Percentiles rank a stretch among this genome's conserved stretches.
Conservation (phyloP, 2,329 filamentous ascomycete species). For the Myriosclerotinia curreyana region DNA sequence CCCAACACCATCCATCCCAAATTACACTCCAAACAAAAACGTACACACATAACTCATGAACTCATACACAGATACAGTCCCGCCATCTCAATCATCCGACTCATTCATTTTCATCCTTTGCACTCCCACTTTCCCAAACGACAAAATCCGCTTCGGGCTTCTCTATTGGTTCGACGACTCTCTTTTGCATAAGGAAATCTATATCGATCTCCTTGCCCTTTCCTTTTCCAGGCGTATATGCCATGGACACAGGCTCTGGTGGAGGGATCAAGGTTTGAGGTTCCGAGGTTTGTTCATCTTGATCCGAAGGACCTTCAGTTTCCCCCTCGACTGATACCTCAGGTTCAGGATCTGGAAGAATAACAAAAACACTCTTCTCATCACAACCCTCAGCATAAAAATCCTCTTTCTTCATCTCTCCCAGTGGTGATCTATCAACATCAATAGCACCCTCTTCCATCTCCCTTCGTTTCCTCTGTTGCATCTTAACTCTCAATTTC, state of each 20-base stretch:
- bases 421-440: conserved; percentile 61
- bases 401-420: conserved; percentile 64
- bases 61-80: background rate
- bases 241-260: background rate
- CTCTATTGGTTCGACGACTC: conserved; percentile 53
- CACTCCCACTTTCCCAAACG: conserved; percentile 68
- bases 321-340: conserved; percentile 34
- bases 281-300: background rate
- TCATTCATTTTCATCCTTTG: conserved; percentile 49
- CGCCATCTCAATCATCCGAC: background rate
- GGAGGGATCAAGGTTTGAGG: too few species aligned
- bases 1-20: background rate
- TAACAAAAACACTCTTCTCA: conserved; percentile 57
- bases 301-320: conserved; percentile 27
- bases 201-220: conserved; percentile 37
- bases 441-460: conserved; percentile 58
- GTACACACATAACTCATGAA: conserved; percentile 1
- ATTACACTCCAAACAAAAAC: background rate
- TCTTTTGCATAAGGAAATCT: conserved; percentile 43
- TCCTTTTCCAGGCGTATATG: background rate
- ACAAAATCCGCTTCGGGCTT: conserved; percentile 61
- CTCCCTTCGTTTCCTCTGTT: conserved; percentile 40
- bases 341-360: conserved; percentile 51
- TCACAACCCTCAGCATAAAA: conserved; percentile 67
- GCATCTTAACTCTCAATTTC: conserved; percentile 36